phyloP scores from a whole-genome alignment of 2,329 filamentous ascomycete genomes.

The Fusarium abutilonis region DNA sequence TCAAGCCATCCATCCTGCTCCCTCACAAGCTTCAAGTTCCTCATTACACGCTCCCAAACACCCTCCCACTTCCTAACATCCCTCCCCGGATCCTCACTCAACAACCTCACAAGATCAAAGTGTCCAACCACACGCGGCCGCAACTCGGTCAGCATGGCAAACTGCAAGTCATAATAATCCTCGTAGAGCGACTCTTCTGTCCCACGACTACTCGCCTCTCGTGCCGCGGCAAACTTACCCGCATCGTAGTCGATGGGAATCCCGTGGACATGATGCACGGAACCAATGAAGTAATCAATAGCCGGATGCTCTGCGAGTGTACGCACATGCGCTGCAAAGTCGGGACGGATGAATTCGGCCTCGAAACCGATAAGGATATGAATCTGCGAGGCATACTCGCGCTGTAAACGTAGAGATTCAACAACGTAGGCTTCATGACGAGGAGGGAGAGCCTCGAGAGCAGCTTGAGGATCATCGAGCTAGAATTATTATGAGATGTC shows the following conservation, averaged over 20 bases:
- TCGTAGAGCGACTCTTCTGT: slow-evolving; percentile 78
- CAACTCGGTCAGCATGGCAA: slow-evolving; percentile 78
- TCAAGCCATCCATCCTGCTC: slow-evolving; percentile 85
- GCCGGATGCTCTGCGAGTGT: slow-evolving; percentile 68
- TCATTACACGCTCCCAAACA: slow-evolving; percentile 78
- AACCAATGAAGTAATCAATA: slow-evolving; percentile 92
- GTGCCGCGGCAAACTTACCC: slow-evolving; percentile 66
- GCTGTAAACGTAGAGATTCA: slow-evolving; percentile 78
- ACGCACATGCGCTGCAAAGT: slow-evolving; percentile 65
- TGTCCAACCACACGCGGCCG: slow-evolving; percentile 86
- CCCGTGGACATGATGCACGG: slow-evolving; percentile 87
- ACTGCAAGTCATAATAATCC: slow-evolving; percentile 89
- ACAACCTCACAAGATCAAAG: slow-evolving; percentile 88
- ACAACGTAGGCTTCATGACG: slow-evolving; percentile 76
- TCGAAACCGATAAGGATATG: slow-evolving; percentile 90
- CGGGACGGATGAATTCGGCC: slow-evolving; percentile 86
- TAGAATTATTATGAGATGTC: slow-evolving; percentile 41
- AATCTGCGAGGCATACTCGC: slow-evolving; percentile 75
- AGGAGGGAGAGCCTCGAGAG: slow-evolving; percentile 59
- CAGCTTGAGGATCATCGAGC: slow-evolving; percentile 61
- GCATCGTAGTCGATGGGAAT: slow-evolving; percentile 90
- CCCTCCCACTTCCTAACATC: slow-evolving; percentile 66
- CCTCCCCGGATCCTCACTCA: slow-evolving; percentile 74
- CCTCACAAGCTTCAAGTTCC: slow-evolving; percentile 78
- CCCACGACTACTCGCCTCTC: slow-evolving; percentile 52